Conservation (phyloP, 2,329 filamentous ascomycete genomes). For the Hypoxylon sp. region DNA sequence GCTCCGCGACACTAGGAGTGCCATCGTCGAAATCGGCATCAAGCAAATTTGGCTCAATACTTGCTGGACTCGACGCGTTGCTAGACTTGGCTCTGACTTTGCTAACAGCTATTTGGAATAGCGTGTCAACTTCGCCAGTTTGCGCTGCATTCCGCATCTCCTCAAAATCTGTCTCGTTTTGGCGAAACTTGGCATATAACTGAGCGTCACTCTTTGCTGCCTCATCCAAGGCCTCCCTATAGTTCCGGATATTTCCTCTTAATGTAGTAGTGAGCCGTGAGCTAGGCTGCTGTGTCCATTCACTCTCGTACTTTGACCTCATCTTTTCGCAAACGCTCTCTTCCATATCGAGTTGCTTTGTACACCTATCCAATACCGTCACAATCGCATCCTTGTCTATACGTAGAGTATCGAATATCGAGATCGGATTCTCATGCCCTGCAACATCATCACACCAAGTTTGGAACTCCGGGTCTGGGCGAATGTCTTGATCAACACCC, state of each 20-base stretch:
- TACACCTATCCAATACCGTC: slow-evolving; percentile 80
- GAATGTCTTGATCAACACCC: slow-evolving; percentile 89
- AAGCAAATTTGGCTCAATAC: slow-evolving; percentile 82
- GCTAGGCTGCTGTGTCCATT: slow-evolving; percentile 98
- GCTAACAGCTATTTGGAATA: slow-evolving; percentile 89
- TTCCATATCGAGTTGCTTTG: slow-evolving; percentile 94
- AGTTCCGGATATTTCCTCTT: slow-evolving; percentile 87
- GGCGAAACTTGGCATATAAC: slow-evolving; percentile 84
- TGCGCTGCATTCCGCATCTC: slow-evolving; percentile 95
- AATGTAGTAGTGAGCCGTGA: slow-evolving; percentile 89
- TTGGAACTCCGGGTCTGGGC: slow-evolving; percentile 91
- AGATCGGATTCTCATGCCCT: slow-evolving; percentile 83
- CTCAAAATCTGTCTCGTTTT: slow-evolving; percentile 90
- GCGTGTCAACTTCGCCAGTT: slow-evolving; percentile 85
- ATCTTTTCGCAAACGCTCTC: slow-evolving; percentile 99
- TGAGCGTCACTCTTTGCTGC: slow-evolving; percentile 89
- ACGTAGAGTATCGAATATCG: slow-evolving; percentile 84
- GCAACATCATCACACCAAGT: slow-evolving; percentile 95
- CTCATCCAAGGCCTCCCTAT: slow-evolving; percentile 90
- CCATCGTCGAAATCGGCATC: slow-evolving; percentile 92
- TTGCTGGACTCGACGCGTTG: slow-evolving; percentile 72
- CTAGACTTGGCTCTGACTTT: slow-evolving; percentile 79
- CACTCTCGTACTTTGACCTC: slow-evolving; percentile 94
- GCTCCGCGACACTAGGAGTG: slow-evolving; percentile 84
- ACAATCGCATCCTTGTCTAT: slow-evolving; percentile 83